Percentiles rank a stretch among this genome's conserved stretches.
Conservation (phyloP, 495 filamentous ascomycete species). For the Friedmanniomyces endolithicus region DNA sequence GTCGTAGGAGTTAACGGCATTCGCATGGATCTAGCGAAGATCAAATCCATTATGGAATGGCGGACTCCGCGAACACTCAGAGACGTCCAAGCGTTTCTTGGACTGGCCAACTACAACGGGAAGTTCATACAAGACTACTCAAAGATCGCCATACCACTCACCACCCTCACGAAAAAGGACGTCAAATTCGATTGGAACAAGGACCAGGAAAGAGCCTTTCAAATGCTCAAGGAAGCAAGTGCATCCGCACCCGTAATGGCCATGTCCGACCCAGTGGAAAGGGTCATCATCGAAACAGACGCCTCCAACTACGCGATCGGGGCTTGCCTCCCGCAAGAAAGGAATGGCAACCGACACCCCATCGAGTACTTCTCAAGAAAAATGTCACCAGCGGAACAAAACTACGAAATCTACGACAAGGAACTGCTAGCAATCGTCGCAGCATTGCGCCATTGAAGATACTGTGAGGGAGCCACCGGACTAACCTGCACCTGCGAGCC, state of each 20-base stretch:
- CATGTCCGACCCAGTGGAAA: not conserved
- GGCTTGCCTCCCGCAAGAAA: too few species aligned
- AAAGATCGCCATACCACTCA: not conserved
- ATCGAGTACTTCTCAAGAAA: too few species aligned
- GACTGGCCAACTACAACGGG: not conserved
- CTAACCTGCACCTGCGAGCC: too few species aligned
- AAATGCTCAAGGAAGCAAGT: not conserved
- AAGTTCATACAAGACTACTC: not conserved
- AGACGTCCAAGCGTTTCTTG: not conserved
- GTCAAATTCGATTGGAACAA: not conserved
- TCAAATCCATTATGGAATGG: not conserved
- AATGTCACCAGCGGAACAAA: too few species aligned
- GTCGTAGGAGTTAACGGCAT: too few species aligned
- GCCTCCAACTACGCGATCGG: constrained; percentile 12
- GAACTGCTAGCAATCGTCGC: too few species aligned
- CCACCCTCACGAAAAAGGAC: not conserved
- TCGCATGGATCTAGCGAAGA: too few species aligned
- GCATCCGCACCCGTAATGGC: not conserved
- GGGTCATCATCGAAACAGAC: not conserved
- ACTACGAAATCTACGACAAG: too few species aligned
- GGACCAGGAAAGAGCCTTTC: not conserved
- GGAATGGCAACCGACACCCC: too few species aligned
- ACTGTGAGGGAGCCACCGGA: too few species aligned
- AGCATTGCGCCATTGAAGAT: too few species aligned
- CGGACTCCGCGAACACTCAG: not conserved